Evolutionary conservation across 768 basidiomycete genomes (phyloP).

Genomic region (Pholiota microspora): DNA sequence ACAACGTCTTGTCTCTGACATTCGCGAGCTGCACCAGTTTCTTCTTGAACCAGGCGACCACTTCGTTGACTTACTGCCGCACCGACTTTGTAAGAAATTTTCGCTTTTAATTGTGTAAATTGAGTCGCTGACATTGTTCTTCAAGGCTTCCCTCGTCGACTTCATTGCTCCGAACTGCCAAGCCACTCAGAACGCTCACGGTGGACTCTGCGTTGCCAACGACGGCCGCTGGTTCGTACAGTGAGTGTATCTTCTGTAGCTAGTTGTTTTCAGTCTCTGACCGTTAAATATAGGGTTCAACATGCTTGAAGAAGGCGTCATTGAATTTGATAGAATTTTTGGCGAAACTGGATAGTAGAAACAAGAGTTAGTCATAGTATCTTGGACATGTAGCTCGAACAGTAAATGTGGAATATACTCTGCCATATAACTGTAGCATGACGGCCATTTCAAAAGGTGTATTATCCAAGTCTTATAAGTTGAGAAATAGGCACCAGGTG

Average conservation of each 20-base stretch:
- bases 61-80: conserved; percentile 39
- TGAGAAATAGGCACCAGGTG: too few species aligned
- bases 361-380: too few species aligned
- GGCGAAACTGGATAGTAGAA: too few species aligned
- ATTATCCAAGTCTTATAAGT: too few species aligned
- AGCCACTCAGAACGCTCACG: conserved; percentile 20
- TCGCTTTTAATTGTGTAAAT: too few species aligned
- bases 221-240: conserved; percentile 19
- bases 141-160: conserved; percentile 27
- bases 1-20: conserved; percentile 31
- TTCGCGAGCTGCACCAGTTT: conserved; percentile 42
- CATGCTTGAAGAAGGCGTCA: conserved; percentile 1
- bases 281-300: conserved; percentile 3
- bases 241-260: conserved; percentile 6
- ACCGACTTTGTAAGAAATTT: conserved; percentile 38
- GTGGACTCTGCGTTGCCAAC: conserved; percentile 17
- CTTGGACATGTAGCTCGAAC: too few species aligned
- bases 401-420: too few species aligned
- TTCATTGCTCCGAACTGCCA: conserved; percentile 44
- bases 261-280: not conserved
- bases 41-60: conserved; percentile 45
- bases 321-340: too few species aligned
- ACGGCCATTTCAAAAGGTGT: too few species aligned
- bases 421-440: too few species aligned
- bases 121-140: not conserved